Conservation (phyloP, 2,329 filamentous ascomycete species). For the Neonectria coccinea region DNA sequence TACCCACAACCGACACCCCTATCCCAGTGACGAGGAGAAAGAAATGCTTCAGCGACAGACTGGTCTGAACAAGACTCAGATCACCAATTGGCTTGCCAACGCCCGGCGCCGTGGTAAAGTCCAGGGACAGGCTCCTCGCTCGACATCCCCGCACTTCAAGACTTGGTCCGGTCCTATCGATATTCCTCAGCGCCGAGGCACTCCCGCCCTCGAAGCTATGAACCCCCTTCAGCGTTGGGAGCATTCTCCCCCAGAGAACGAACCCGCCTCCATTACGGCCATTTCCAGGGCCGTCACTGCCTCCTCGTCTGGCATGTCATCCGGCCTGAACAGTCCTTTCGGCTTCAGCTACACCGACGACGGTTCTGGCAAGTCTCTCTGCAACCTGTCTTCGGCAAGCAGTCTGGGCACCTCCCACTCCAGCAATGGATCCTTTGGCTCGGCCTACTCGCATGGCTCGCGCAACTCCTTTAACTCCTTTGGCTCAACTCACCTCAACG, state of each 20-base stretch:
- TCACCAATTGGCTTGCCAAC: slow-evolving; percentile 93
- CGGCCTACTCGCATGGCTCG: slow-evolving; percentile 69
- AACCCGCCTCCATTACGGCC: slow-evolving; percentile 69
- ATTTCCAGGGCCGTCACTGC: slow-evolving; percentile 69
- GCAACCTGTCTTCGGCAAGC: slow-evolving; percentile 70
- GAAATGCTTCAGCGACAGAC: slow-evolving; percentile 82
- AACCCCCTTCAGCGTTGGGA: slow-evolving; percentile 70
- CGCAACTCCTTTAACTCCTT: slow-evolving; percentile 68
- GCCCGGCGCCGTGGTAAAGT: slow-evolving; percentile 86
- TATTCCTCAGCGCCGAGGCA: slow-evolving; percentile 73
- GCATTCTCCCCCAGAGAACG: slow-evolving; percentile 69
- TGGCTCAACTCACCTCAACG: slow-evolving; percentile 56
- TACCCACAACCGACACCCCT: slow-evolving; percentile 83
- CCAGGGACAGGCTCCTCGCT: slow-evolving; percentile 72
- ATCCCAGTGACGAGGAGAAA: slow-evolving; percentile 89
- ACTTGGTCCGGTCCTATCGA: slow-evolving; percentile 74
- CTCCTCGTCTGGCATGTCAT: slow-evolving; percentile 63
- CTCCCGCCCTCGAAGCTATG: slow-evolving; percentile 65
- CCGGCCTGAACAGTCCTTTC: slow-evolving; percentile 68
- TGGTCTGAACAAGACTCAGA: slow-evolving; percentile 84
- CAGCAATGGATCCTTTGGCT: slow-evolving; percentile 68
- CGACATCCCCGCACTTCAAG: slow-evolving; percentile 75
- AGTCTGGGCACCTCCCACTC: slow-evolving; percentile 72
- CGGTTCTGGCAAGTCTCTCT: slow-evolving; percentile 68
- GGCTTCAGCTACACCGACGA: slow-evolving; percentile 71